Conservation (phyloP, 192 early-diverging fungal genomes). For the Coemansia sp. region DNA sequence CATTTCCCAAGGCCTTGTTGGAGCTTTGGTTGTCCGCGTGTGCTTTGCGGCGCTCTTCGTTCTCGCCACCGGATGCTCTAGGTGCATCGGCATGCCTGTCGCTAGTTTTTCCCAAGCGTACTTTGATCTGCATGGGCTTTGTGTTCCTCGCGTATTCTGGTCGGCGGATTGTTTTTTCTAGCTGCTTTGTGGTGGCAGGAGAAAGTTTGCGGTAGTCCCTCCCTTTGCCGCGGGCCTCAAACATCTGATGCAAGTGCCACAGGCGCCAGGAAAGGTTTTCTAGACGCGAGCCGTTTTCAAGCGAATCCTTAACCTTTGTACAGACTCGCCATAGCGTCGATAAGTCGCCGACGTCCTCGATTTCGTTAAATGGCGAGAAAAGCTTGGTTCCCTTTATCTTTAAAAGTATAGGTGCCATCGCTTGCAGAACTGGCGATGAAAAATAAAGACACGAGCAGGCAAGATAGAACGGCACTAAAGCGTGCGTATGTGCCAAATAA, state of each 20-base stretch:
- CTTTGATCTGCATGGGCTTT: constrained; percentile 59
- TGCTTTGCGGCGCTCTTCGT: constrained; percentile 8
- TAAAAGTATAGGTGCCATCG: constrained; percentile 70
- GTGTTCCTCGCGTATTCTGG: constrained; percentile 30
- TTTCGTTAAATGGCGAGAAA: constrained; percentile 72
- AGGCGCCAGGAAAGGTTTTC: constrained; percentile 87
- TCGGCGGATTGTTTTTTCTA: constrained; percentile 55
- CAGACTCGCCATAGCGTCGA: constrained; percentile 80
- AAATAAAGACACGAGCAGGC: background rate
- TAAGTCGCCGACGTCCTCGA: constrained; percentile 75
- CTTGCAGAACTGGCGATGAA: background rate
- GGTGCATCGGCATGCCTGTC: constrained; percentile 13
- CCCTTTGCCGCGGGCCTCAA: constrained; percentile 59
- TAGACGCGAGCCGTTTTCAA: constrained; percentile 78
- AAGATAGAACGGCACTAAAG: background rate
- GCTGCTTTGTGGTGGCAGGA: constrained; percentile 59
- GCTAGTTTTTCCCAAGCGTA: constrained; percentile 47
- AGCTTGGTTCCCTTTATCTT: constrained; percentile 76
- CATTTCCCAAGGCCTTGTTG: constrained; percentile 4
- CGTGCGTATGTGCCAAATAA: background rate
- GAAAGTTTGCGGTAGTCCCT: constrained; percentile 63
- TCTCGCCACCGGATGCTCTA: background rate
- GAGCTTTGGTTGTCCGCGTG: background rate
- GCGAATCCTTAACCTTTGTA: constrained; percentile 81
- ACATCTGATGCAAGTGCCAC: constrained; percentile 76